Conservation (phyloP, 2,329 filamentous ascomycete genomes). For the Aspergillus neoniger region DNA sequence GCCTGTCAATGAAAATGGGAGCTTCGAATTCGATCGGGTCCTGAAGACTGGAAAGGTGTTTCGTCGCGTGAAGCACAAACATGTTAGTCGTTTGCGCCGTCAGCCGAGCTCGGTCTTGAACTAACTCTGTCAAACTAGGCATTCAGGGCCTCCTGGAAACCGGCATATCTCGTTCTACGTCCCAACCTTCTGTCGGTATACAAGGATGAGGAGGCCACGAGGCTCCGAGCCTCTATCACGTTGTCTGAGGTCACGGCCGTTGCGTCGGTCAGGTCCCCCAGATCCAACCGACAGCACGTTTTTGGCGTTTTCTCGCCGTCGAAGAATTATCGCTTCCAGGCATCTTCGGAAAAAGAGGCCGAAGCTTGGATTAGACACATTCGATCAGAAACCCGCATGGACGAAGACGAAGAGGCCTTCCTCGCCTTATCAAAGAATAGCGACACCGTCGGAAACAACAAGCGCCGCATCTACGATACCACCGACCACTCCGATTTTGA, state of each 20-base stretch:
- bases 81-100: slow-evolving; percentile 56
- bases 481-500: slow-evolving; percentile 48
- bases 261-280: slow-evolving; percentile 82
- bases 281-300: slow-evolving; percentile 80
- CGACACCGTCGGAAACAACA: slow-evolving; percentile 25
- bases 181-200: slow-evolving; percentile 91
- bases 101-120: slow-evolving; percentile 12
- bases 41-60: slow-evolving; percentile 84
- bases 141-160: slow-evolving; percentile 77
- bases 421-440: slow-evolving; percentile 45
- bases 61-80: slow-evolving; percentile 91
- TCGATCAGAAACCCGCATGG: slow-evolving; percentile 75
- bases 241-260: slow-evolving; percentile 90
- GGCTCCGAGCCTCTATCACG: slow-evolving; percentile 83
- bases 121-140: slow-evolving; percentile 27
- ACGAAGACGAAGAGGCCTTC: slow-evolving; percentile 86
- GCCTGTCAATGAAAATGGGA: slow-evolving; percentile 90
- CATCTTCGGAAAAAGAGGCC: slow-evolving; percentile 70
- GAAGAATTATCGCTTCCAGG: slow-evolving; percentile 89
- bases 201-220: slow-evolving; percentile 86
- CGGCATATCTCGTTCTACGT: slow-evolving; percentile 83
- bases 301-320: slow-evolving; percentile 92
- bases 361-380: slow-evolving; percentile 85
- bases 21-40: slow-evolving; percentile 93
- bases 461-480: slow-evolving; percentile 38